phyloP scores from a whole-genome alignment of 805 yeast genomes.

The Candida ipomoeae region DNA sequence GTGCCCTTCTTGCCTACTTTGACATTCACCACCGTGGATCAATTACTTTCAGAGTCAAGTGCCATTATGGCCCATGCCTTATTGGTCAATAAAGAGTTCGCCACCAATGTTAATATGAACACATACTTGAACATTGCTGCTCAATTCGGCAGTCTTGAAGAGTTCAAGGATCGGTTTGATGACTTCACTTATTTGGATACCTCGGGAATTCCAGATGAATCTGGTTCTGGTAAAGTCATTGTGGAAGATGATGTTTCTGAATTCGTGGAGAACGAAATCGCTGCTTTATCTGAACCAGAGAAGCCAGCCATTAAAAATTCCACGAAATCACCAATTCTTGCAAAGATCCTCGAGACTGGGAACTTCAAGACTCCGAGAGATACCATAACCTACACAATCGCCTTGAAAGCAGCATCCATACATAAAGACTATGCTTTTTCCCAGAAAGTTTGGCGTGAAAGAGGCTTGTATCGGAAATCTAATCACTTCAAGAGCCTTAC shows the following conservation, averaged over 20 bases:
- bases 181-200: constrained; percentile 27
- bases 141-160: constrained; percentile 28
- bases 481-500: constrained; percentile 41
- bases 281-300: background rate
- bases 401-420: constrained; percentile 61
- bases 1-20: constrained; percentile 72
- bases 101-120: constrained; percentile 43
- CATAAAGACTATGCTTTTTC: constrained; percentile 57
- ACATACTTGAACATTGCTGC: constrained; percentile 50
- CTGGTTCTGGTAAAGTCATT: constrained; percentile 5
- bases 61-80: constrained; percentile 67
- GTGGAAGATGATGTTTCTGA: background rate
- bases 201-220: constrained; percentile 19
- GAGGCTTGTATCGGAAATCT: constrained; percentile 69
- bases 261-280: constrained; percentile 2
- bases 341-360: constrained; percentile 1
- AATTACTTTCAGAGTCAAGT: constrained; percentile 66
- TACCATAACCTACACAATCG: constrained; percentile 53
- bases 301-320: background rate
- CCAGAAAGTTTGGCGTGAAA: constrained; percentile 66
- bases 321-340: constrained; percentile 23
- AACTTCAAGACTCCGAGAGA: constrained; percentile 19
- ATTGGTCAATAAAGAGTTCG: constrained; percentile 38
- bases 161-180: constrained; percentile 32
- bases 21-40: constrained; percentile 33